Conservation (phyloP, 106 monocot species). For the Phalaenopsis aphrodite region DNA sequence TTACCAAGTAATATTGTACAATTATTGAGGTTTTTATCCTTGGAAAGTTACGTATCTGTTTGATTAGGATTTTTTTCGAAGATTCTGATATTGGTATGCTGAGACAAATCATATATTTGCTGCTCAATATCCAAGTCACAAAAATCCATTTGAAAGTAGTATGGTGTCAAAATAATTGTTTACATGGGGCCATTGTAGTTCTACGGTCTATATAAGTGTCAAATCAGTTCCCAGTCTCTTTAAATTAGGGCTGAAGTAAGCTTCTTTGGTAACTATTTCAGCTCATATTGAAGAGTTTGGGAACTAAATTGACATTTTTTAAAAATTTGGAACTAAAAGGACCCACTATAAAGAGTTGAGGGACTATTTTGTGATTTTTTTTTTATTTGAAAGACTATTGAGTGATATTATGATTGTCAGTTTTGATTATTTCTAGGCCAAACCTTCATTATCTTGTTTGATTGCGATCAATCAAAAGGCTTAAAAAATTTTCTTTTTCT, state of each 20-base stretch:
- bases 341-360: too few species aligned
- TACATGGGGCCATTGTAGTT: too few species aligned
- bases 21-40: neutral
- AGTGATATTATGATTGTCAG: neutral
- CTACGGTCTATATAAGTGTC: too few species aligned
- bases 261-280: too few species aligned
- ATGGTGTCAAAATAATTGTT: too few species aligned
- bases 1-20: neutral
- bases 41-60: neutral
- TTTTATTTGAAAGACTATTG: neutral
- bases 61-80: neutral
- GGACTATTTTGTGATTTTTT: too few species aligned
- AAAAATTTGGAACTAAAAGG: too few species aligned
- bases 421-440: neutral
- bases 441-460: neutral
- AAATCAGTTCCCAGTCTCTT: too few species aligned
- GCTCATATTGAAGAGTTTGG: too few species aligned
- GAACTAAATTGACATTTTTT: too few species aligned
- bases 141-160: neutral
- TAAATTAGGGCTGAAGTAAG: too few species aligned
- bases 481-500: neutral
- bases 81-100: neutral
- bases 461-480: neutral
- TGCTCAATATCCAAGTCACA: neutral
- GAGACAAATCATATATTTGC: neutral